These are phyloP conservation scores for Talaromyces trachyspermus DNA, from an alignment of 495 filamentous ascomycete species.

Conservation along the genomic window DNA sequence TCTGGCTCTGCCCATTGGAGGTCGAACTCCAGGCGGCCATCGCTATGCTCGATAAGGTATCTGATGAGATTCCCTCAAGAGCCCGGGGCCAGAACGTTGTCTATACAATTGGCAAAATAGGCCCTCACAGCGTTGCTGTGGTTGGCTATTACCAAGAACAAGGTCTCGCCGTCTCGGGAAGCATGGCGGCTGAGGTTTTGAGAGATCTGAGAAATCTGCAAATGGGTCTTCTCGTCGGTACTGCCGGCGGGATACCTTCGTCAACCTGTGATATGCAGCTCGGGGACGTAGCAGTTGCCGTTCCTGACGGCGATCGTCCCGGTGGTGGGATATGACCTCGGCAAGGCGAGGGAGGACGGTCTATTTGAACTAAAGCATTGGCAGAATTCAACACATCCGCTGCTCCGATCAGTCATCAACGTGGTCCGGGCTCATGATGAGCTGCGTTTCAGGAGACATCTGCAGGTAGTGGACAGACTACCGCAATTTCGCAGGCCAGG, in stretches of 20 bases:
- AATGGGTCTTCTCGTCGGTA: slow-evolving; percentile 38
- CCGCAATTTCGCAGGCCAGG: slow-evolving; percentile 6
- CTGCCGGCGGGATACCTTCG: slow-evolving; percentile 33
- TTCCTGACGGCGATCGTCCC: slow-evolving; percentile 8
- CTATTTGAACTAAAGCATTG: slow-evolving; percentile 9
- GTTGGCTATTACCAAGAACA: slow-evolving; percentile 11
- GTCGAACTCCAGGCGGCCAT: slow-evolving; percentile 9
- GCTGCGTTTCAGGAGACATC: slow-evolving; percentile 5
- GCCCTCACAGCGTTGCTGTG: slow-evolving; percentile 7
- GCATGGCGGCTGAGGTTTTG: slow-evolving; percentile 6
- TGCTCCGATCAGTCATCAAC: slow-evolving; percentile 9
- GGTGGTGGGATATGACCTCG: slow-evolving; percentile 24
- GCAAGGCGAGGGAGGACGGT: slow-evolving; percentile 15
- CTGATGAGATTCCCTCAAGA: slow-evolving; percentile 5
- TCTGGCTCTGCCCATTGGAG: slow-evolving; percentile 10
- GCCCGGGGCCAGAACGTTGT: slow-evolving; percentile 7
- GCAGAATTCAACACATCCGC: slow-evolving; percentile 11
- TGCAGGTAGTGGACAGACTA: slow-evolving; percentile 10
- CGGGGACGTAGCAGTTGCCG: slow-evolving; percentile 29
- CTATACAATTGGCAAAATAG: slow-evolving; percentile 6
- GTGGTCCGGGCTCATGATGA: slow-evolving; percentile 4
- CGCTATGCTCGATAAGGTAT: slow-evolving; percentile 9
- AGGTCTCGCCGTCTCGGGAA: slow-evolving; percentile 8
- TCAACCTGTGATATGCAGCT: slow-evolving; percentile 27
- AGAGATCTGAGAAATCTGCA: slow-evolving; percentile 22